These are phyloP conservation scores for Leucoagaricus sp. DNA, from an alignment of 1,284 basidiomycete species.

Conservation along the genomic window DNA sequence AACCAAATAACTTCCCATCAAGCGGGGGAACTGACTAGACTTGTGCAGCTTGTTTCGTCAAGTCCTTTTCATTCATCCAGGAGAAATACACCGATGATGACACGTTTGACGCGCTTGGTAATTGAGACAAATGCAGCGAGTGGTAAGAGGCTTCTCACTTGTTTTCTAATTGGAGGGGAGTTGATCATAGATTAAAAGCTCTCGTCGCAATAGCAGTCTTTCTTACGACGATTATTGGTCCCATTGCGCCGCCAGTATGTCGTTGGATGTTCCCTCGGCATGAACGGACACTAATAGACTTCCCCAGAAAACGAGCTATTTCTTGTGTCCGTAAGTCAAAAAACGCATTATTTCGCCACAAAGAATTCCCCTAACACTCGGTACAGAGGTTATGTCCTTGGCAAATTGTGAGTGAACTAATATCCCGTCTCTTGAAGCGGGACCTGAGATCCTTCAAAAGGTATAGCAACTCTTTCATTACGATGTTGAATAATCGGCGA, in stretches of 20 bases:
- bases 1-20: no score
- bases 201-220: conserved; percentile 6
- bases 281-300: neutral
- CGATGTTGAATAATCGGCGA: conserved; percentile 12
- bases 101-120: conserved; percentile 3
- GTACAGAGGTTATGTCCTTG: conserved; percentile 8
- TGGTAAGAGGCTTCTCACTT: neutral
- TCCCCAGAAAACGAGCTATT: conserved; percentile 10
- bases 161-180: neutral
- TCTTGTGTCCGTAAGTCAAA: conserved; percentile 12
- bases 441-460: neutral
- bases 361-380: neutral
- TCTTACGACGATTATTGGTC: conserved; percentile 4
- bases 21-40: neutral
- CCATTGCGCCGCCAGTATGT: conserved; percentile 12
- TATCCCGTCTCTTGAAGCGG: neutral
- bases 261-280: neutral
- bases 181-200: conserved; percentile 1
- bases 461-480: conserved; percentile 14
- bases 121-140: conserved; percentile 14
- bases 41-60: neutral
- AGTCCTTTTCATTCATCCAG: neutral
- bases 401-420: conserved; percentile 8
- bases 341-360: neutral
- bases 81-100: neutral